Evolutionary conservation across 192 early-diverging fungal species (phyloP).

Genomic region (Cladochytrium replicatum): DNA sequence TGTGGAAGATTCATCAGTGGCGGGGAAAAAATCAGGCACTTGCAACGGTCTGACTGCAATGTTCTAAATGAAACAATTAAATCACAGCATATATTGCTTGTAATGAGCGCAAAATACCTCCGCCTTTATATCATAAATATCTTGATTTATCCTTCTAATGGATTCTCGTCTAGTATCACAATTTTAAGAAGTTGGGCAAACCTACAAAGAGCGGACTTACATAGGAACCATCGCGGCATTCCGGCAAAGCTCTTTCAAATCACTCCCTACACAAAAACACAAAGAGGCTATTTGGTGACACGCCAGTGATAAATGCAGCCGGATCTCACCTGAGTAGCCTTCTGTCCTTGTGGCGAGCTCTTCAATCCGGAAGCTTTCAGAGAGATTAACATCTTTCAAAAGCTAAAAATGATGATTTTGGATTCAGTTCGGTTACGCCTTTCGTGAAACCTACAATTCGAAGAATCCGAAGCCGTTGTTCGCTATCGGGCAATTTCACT

Average conservation of each 20-base stretch:
- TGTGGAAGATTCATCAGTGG: too few relatives aligned
- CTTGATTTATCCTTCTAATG: neutral
- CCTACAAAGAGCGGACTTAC: conserved; percentile 21
- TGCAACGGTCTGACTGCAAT: neutral
- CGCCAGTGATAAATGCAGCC: neutral
- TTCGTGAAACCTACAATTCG: conserved; percentile 35
- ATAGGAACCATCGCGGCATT: conserved; percentile 94
- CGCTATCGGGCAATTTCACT: conserved; percentile 68
- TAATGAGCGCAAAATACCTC: neutral
- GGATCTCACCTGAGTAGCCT: conserved; percentile 60
- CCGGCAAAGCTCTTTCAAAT: conserved; percentile 95
- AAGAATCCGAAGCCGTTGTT: conserved; percentile 80
- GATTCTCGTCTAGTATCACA: neutral
- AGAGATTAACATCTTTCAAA: conserved; percentile 59
- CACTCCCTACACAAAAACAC: conserved; percentile 37
- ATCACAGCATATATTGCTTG: neutral
- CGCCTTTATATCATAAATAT: neutral
- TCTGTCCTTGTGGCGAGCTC: conserved; percentile 62
- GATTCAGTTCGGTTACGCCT: too few relatives aligned
- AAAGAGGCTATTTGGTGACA: neutral
- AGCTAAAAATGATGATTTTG: conserved; percentile 46
- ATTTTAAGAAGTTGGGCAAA: neutral
- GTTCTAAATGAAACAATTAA: neutral
- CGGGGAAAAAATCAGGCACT: neutral
- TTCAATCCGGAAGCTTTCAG: conserved; percentile 50